Evolutionary conservation across 306 rosid genomes (phyloP).

Genomic region (Vigna mungo): DNA sequence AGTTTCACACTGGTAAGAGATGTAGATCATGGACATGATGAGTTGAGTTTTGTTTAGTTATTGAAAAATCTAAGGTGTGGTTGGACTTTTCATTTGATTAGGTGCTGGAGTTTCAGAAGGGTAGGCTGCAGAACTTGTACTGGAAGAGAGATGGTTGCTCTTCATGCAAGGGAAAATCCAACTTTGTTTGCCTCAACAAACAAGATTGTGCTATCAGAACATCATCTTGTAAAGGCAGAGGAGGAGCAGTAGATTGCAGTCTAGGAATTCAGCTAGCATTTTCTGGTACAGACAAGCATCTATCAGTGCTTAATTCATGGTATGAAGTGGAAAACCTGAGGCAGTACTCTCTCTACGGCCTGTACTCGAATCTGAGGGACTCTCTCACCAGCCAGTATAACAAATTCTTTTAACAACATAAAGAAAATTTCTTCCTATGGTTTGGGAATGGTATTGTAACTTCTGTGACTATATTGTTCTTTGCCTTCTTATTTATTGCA

Average conservation of each 20-base stretch:
- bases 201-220: constrained; percentile 72
- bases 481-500: neutral
- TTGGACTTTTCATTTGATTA: constrained; percentile 44
- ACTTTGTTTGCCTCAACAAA: constrained; percentile 70
- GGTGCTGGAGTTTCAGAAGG: constrained; percentile 79
- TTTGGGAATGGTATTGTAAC: constrained; percentile 33
- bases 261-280: constrained; percentile 71
- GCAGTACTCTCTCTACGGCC: constrained; percentile 72
- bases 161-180: constrained; percentile 62
- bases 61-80: constrained; percentile 19
- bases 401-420: constrained; percentile 52
- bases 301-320: constrained; percentile 72
- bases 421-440: neutral
- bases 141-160: constrained; percentile 80
- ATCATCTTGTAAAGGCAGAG: constrained; percentile 63
- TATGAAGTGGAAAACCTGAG: constrained; percentile 73
- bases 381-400: constrained; percentile 71
- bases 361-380: constrained; percentile 68
- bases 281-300: constrained; percentile 80
- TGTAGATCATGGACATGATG: neutral
- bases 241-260: constrained; percentile 76
- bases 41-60: constrained; percentile 8
- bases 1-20: constrained; percentile 72
- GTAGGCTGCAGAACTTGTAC: constrained; percentile 73
- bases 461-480: neutral